These are phyloP conservation scores for Nitzschia sp. DNA, from an alignment of 108 stramenopile species.

Conservation along the genomic window DNA sequence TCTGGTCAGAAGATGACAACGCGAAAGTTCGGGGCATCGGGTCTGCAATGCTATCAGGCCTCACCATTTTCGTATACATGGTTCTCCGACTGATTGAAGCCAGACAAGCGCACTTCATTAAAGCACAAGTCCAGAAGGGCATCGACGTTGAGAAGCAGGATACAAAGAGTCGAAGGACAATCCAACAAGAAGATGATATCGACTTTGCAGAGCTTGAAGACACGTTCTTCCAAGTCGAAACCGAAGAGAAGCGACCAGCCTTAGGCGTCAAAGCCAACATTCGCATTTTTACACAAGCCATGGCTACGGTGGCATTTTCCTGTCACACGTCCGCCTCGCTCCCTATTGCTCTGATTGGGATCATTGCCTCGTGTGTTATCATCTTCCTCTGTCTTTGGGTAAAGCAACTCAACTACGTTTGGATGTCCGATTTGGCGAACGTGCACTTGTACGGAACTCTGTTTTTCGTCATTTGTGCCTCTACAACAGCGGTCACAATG, in stretches of 20 bases:
- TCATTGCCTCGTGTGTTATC: background rate
- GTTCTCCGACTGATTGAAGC: slow-evolving; percentile 3
- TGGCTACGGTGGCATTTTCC: slow-evolving; percentile 1
- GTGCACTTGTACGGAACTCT: background rate
- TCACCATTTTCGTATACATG: background rate
- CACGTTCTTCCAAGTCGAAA: background rate
- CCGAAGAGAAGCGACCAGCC: background rate
- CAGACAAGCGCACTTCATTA: background rate
- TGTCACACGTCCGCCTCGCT: slow-evolving; percentile 5
- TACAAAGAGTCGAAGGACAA: background rate
- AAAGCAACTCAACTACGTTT: slow-evolving; percentile 2
- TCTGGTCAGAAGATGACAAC: too few species aligned
- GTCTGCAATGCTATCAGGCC: background rate
- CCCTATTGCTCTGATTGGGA: slow-evolving; percentile 2
- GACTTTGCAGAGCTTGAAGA: slow-evolving; percentile 1
- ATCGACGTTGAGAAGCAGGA: background rate
- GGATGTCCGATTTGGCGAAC: slow-evolving; percentile 2
- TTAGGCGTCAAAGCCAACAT: background rate
- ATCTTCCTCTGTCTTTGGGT: background rate
- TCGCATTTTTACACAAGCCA: background rate
- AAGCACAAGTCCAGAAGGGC: background rate
- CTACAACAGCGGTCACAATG: background rate
- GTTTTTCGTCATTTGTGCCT: slow-evolving; percentile 1
- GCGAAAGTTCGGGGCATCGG: too few species aligned
- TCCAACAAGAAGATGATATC: background rate